Evolutionary conservation across 1,139 yeast species (phyloP).

Genomic region (Suhomyces anneliseae): DNA sequence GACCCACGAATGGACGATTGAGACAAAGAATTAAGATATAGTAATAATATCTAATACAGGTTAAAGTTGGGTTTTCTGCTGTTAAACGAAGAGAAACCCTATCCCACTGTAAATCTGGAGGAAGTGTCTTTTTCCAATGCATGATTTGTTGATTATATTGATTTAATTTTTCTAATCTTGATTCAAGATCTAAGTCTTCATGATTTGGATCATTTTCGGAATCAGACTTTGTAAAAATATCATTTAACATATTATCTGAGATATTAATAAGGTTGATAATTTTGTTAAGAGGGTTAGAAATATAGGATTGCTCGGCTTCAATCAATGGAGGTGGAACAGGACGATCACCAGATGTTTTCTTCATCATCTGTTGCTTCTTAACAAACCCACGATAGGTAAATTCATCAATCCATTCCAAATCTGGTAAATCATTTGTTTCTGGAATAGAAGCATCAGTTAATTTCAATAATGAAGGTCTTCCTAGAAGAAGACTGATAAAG

Average conservation of each 20-base stretch:
- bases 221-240: conserved; percentile 44
- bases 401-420: conserved; percentile 55
- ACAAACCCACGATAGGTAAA: conserved; percentile 33
- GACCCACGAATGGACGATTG: conserved; percentile 57
- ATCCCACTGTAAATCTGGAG: conserved; percentile 53
- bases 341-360: conserved; percentile 13
- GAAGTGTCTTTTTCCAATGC: conserved; percentile 50
- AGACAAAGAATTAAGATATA: conserved; percentile 56
- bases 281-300: conserved; percentile 49
- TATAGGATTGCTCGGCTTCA: conserved; percentile 32
- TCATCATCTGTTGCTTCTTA: conserved; percentile 11
- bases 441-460: conserved; percentile 60
- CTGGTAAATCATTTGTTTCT: conserved; percentile 62
- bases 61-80: conserved; percentile 52
- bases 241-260: conserved; percentile 55
- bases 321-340: neutral
- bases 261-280: conserved; percentile 51
- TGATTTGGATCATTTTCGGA: conserved; percentile 16
- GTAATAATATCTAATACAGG: conserved; percentile 57
- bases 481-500: conserved; percentile 56
- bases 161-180: conserved; percentile 40
- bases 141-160: conserved; percentile 50
- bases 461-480: conserved; percentile 58
- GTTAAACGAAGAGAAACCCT: conserved; percentile 37
- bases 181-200: conserved; percentile 31